Conservation (phyloP, 2,329 filamentous ascomycete genomes). For the Diaporthe vaccinii region DNA sequence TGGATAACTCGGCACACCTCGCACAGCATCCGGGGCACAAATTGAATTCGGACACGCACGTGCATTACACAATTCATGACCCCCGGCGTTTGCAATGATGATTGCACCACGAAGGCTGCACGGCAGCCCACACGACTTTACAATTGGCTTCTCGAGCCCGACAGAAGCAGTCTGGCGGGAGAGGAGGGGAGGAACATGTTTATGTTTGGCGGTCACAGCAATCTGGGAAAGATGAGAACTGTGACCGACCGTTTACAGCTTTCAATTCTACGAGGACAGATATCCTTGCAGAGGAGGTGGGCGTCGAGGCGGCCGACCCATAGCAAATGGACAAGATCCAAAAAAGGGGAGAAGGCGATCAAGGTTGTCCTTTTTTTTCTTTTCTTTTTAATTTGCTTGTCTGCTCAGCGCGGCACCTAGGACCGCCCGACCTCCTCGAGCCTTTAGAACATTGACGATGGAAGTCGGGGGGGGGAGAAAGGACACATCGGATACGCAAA, state of each 20-base stretch:
- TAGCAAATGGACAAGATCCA: conserved; percentile 3
- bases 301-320: conserved; percentile 22
- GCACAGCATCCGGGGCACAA: conserved; percentile 42
- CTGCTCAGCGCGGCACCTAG: conserved; percentile 27
- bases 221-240: conserved; percentile 14
- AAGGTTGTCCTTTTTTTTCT: background rate
- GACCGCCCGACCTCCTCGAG: conserved; percentile 15
- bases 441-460: conserved; percentile 36
- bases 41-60: conserved; percentile 26
- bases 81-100: conserved; percentile 48
- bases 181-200: conserved; percentile 22
- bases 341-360: conserved; percentile 11
- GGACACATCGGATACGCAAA: conserved; percentile 42
- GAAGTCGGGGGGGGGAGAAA: conserved; percentile 20
- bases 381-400: conserved; percentile 17
- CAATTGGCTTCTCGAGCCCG: conserved; percentile 15
- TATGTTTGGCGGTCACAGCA: conserved; percentile 32
- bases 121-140: conserved; percentile 38
- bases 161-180: conserved; percentile 11
- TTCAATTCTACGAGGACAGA: conserved; percentile 40
- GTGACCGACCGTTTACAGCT: conserved; percentile 29
- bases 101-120: conserved; percentile 43
- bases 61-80: conserved; percentile 43
- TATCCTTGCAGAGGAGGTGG: conserved; percentile 31
- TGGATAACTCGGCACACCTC: background rate